Evolutionary conservation across 306 rosid genomes (phyloP).

Genomic region (Malus sylvestris): DNA sequence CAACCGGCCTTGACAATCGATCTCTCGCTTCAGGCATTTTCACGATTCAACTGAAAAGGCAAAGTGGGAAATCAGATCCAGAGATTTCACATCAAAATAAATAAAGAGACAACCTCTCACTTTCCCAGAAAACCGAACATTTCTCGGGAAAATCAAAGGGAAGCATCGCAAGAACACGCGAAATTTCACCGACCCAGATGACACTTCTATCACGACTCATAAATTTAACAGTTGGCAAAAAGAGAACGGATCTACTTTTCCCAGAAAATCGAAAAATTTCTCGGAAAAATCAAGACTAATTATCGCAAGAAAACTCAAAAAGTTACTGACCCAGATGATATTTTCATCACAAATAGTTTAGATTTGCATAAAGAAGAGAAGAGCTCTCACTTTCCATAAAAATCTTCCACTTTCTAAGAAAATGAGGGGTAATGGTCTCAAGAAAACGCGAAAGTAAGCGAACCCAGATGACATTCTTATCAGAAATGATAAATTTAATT

Average conservation of each 20-base stretch:
- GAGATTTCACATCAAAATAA: neutral
- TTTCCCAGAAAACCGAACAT: neutral
- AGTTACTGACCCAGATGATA: neutral
- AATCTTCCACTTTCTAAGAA: neutral
- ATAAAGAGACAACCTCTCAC: neutral
- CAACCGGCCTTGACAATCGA: constrained; percentile 34
- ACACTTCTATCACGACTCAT: neutral
- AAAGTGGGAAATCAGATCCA: neutral
- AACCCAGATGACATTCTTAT: neutral
- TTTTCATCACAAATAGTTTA: neutral
- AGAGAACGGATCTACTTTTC: neutral
- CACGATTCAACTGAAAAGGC: neutral
- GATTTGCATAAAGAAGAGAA: neutral
- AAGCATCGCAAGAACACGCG: neutral
- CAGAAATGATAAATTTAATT: neutral
- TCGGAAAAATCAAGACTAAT: neutral
- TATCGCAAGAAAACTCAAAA: neutral
- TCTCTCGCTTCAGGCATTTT: constrained; percentile 68
- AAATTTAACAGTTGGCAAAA: neutral
- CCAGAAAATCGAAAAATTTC: neutral
- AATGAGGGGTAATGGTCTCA: neutral
- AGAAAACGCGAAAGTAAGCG: neutral
- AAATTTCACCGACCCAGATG: neutral
- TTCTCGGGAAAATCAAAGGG: neutral
- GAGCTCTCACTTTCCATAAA: neutral